Evolutionary conservation across 257 asterid species (phyloP).

Genomic region (Voacanga thouarsii): DNA sequence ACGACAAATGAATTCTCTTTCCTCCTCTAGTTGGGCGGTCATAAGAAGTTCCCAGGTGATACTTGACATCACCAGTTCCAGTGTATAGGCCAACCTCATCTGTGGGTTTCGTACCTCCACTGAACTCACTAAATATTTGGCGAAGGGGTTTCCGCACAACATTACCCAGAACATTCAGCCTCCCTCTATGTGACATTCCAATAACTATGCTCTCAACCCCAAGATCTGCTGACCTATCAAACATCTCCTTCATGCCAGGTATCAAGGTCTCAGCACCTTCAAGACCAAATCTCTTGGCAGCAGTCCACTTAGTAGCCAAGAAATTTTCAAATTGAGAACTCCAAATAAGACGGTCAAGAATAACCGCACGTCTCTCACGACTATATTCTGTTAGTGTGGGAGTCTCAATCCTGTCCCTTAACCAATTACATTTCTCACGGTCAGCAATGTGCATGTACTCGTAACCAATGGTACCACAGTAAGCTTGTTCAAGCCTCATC

Average conservation of each 20-base stretch:
- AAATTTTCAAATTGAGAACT: conserved; percentile 89
- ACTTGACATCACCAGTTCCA: conserved; percentile 98
- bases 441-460: conserved; percentile 98
- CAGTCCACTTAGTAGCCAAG: conserved; percentile 92
- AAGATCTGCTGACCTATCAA: conserved; percentile 89
- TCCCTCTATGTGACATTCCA: conserved; percentile 97
- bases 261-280: conserved; percentile 98
- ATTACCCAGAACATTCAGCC: conserved; percentile 84
- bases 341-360: conserved; percentile 92
- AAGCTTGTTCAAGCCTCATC: conserved; percentile 93
- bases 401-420: conserved; percentile 93
- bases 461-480: conserved; percentile 86
- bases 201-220: conserved; percentile 96
- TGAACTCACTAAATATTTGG: conserved; percentile 89
- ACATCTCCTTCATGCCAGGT: conserved; percentile 99
- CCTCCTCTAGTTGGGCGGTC: conserved; percentile 98
- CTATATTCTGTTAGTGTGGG: conserved; percentile 67
- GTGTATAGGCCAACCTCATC: conserved; percentile 88
- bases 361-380: conserved; percentile 79
- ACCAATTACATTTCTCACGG: conserved; percentile 90
- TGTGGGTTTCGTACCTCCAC: conserved; percentile 82
- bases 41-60: conserved; percentile 94
- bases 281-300: conserved; percentile 95
- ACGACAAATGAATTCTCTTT: conserved; percentile 83
- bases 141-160: conserved; percentile 91